A percentile compares a stretch with the other conserved stretches of the same genome.
Evolutionary conservation across 2,329 filamentous ascomycete genomes (phyloP).

Genomic region (Neodidymelliopsis sp.): DNA sequence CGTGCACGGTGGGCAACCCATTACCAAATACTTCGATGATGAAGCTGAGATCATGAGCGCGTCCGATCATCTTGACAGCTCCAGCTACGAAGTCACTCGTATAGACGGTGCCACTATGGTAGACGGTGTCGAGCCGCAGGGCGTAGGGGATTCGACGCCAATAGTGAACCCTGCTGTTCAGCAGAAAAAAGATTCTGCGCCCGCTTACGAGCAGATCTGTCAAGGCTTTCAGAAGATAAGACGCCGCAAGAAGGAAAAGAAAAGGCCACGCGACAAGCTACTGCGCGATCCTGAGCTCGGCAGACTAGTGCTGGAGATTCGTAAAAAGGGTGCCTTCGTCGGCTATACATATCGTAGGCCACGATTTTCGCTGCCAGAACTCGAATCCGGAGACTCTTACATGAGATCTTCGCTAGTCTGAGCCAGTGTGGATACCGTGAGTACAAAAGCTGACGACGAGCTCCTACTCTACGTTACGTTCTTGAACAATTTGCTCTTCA

Average conservation of each 20-base stretch:
- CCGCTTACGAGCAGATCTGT: slow-evolving; percentile 9
- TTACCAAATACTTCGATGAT: slow-evolving; percentile 89
- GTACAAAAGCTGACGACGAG: slow-evolving; percentile 12
- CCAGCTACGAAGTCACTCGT: slow-evolving; percentile 36
- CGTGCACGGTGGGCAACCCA: slow-evolving; percentile 60
- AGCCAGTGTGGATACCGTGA: slow-evolving; percentile 15
- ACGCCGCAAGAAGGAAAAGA: slow-evolving; percentile 71
- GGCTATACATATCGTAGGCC: slow-evolving; percentile 84
- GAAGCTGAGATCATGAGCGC: slow-evolving; percentile 69
- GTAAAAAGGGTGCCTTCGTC: slow-evolving; percentile 83
- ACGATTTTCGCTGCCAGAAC: slow-evolving; percentile 37
- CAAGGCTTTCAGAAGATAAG: slow-evolving; percentile 31
- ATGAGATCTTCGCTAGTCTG: slow-evolving; percentile 4
- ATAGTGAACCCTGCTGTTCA: not conserved
- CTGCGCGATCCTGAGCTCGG: slow-evolving; percentile 75
- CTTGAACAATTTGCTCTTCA: too few species aligned
- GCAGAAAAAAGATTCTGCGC: not conserved
- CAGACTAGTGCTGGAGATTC: slow-evolving; percentile 74
- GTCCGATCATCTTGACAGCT: slow-evolving; percentile 46
- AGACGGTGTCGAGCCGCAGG: slow-evolving; percentile 1
- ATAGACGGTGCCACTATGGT: slow-evolving; percentile 6
- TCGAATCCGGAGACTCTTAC: slow-evolving; percentile 30
- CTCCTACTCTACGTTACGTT: too few species aligned
- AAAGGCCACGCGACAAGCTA: slow-evolving; percentile 83
- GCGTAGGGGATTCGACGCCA: slow-evolving; percentile 4